A percentile compares a stretch with the other conserved stretches of the same genome.
These are phyloP conservation scores for Combretum micranthum DNA, from an alignment of 345 rosid species.

Conservation along the genomic window DNA sequence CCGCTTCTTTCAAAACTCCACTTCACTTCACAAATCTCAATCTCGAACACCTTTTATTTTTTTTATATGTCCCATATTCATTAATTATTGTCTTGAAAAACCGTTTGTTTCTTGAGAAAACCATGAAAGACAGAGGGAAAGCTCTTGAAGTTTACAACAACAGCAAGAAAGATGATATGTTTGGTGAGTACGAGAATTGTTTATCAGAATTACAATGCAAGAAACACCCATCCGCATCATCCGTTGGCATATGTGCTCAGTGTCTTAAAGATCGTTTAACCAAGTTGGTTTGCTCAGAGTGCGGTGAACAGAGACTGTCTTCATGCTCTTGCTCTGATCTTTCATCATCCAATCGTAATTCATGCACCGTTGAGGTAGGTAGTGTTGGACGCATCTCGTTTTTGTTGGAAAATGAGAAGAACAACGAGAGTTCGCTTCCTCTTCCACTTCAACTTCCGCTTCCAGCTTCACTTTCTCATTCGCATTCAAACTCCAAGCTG, in stretches of 20 bases:
- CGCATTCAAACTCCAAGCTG: constrained; percentile 29
- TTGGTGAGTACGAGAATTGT: constrained; percentile 20
- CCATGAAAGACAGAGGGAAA: constrained; percentile 86
- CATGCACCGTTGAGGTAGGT: constrained; percentile 55
- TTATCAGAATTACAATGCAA: constrained; percentile 65
- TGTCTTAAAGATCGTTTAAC: constrained; percentile 89
- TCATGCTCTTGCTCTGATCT: constrained; percentile 83
- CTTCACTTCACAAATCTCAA: not conserved
- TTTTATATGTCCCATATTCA: not conserved
- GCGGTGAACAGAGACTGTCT: constrained; percentile 90
- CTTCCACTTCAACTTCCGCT: too few species aligned
- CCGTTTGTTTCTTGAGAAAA: not conserved
- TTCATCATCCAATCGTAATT: constrained; percentile 50
- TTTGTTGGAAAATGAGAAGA: constrained; percentile 61
- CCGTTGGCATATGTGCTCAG: constrained; percentile 72
- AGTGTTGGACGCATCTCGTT: constrained; percentile 79
- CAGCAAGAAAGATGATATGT: constrained; percentile 28
- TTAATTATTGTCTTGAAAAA: not conserved
- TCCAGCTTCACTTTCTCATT: too few species aligned
- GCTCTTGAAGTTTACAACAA: constrained; percentile 44
- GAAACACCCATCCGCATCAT: constrained; percentile 71
- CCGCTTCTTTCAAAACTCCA: not conserved
- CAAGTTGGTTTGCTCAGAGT: constrained; percentile 80
- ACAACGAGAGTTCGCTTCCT: constrained; percentile 13
- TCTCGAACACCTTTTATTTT: not conserved